These are phyloP conservation scores for Sporisorium reilianum DNA, from an alignment of 1,284 basidiomycete genomes.

Conservation along the genomic window DNA sequence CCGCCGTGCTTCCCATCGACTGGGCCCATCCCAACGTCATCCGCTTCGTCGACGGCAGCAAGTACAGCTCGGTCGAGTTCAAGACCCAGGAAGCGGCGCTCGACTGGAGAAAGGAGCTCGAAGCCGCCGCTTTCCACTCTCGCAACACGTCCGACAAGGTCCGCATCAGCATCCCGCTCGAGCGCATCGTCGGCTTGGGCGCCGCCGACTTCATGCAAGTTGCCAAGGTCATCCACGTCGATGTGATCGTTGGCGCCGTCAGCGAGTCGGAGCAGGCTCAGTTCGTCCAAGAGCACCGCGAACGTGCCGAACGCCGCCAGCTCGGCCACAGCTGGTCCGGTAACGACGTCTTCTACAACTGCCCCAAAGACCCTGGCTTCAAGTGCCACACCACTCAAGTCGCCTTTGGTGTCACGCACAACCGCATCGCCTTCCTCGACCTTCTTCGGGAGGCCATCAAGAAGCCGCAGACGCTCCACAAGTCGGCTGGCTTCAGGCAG, in stretches of 20 bases:
- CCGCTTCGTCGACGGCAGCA: conserved; percentile 40
- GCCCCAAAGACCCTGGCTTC: conserved; percentile 44
- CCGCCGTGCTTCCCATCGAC: conserved; percentile 51
- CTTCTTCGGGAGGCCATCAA: conserved; percentile 32
- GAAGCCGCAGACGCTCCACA: neutral
- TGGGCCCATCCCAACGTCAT: conserved; percentile 49
- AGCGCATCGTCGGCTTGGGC: conserved; percentile 48
- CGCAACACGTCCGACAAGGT: conserved; percentile 56
- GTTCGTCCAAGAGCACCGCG: conserved; percentile 3
- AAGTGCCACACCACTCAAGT: conserved; percentile 41
- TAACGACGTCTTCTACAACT: conserved; percentile 18
- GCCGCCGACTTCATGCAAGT: conserved; percentile 42
- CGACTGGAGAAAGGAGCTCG: conserved; percentile 57
- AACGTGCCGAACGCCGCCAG: conserved; percentile 19
- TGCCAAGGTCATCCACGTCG: conserved; percentile 45
- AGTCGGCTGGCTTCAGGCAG: conserved; percentile 14
- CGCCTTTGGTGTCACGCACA: conserved; percentile 35
- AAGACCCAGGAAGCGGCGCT: conserved; percentile 58
- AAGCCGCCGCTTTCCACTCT: conserved; percentile 51
- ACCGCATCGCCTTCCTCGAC: conserved; percentile 34
- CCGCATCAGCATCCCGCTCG: conserved; percentile 57
- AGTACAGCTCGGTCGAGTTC: conserved; percentile 56
- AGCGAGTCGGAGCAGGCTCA: conserved; percentile 13
- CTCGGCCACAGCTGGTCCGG: conserved; percentile 36
- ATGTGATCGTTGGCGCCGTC: conserved; percentile 36